Conservation (phyloP, 1,139 yeast species). For the Saccharomyces hybrid region DNA sequence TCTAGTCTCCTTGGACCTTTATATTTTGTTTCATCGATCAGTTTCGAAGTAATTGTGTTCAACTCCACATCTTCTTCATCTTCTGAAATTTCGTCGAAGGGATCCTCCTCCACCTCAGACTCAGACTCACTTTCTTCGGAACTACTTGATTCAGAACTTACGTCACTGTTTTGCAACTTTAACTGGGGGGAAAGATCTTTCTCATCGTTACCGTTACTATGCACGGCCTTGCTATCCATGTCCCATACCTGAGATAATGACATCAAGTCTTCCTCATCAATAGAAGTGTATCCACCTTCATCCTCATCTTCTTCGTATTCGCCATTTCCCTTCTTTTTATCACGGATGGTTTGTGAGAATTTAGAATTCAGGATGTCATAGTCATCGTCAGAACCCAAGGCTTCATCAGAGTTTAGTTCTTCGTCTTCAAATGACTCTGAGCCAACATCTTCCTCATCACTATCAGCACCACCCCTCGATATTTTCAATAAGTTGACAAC, state of each 20-base stretch:
- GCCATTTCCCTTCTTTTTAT: constrained; percentile 36
- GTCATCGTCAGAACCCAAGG: constrained; percentile 69
- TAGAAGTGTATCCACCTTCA: constrained; percentile 39
- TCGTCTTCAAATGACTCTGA: constrained; percentile 53
- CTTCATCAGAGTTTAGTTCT: constrained; percentile 71
- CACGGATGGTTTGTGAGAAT: constrained; percentile 62
- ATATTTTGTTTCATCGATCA: constrained; percentile 31
- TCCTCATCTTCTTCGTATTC: constrained; percentile 38
- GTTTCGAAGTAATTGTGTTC: constrained; percentile 29
- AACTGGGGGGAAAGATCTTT: constrained; percentile 13
- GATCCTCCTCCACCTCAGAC: constrained; percentile 30
- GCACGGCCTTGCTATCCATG: constrained; percentile 48
- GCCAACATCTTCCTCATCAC: constrained; percentile 34
- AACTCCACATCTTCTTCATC: constrained; percentile 37
- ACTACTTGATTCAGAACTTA: constrained; percentile 23
- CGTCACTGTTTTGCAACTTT: constrained; percentile 16
- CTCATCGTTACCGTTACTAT: constrained; percentile 36
- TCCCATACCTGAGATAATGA: constrained; percentile 88
- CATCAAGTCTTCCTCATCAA: constrained; percentile 69
- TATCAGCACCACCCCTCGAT: constrained; percentile 13
- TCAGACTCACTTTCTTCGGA: constrained; percentile 25
- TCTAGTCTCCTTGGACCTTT: constrained; percentile 45
- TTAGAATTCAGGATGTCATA: constrained; percentile 61
- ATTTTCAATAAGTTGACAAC: constrained; percentile 35
- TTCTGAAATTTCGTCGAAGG: constrained; percentile 33